Percentiles rank a stretch among this genome's conserved stretches.
Evolutionary conservation across 495 filamentous ascomycete species (phyloP).

Genomic region (Pseudomonodictys pantanalensis): DNA sequence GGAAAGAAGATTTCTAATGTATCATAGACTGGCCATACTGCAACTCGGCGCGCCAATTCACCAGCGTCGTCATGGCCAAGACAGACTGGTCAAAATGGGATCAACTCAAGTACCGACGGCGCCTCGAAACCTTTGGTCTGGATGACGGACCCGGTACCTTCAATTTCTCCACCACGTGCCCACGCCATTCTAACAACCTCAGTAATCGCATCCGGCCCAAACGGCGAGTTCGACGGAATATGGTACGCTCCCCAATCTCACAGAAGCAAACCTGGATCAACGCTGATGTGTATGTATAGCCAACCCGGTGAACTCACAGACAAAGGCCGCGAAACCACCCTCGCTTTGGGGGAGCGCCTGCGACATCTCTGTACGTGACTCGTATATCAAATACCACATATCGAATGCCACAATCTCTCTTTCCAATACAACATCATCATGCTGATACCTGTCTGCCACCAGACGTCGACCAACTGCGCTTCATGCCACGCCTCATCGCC

Average conservation of each 20-base stretch:
- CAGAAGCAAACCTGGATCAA: background rate
- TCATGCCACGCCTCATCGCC: conserved; percentile 68
- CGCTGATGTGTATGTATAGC: conserved; percentile 38
- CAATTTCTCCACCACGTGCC: background rate
- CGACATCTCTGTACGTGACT: conserved; percentile 80
- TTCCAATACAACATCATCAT: too few species aligned
- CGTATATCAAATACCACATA: too few species aligned
- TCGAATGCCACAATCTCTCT: too few species aligned
- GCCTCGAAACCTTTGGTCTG: conserved; percentile 74
- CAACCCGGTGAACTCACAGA: conserved; percentile 88
- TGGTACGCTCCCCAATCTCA: conserved; percentile 48
- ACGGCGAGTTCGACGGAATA: conserved; percentile 68
- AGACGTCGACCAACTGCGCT: conserved; percentile 83
- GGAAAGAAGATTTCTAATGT: conserved; percentile 21
- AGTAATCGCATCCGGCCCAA: conserved; percentile 62
- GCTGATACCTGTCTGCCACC: too few species aligned
- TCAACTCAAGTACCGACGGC: conserved; percentile 70
- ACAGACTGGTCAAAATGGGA: conserved; percentile 60
- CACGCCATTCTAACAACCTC: background rate
- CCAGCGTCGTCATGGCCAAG: conserved; percentile 62
- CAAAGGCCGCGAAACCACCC: conserved; percentile 77
- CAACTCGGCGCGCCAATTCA: conserved; percentile 66
- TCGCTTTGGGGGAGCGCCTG: conserved; percentile 72
- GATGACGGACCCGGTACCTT: conserved; percentile 58
- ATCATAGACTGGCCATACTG: conserved; percentile 89